phyloP scores from a whole-genome alignment of 352 stramenopile genomes.

The Pythium utonaiense region DNA sequence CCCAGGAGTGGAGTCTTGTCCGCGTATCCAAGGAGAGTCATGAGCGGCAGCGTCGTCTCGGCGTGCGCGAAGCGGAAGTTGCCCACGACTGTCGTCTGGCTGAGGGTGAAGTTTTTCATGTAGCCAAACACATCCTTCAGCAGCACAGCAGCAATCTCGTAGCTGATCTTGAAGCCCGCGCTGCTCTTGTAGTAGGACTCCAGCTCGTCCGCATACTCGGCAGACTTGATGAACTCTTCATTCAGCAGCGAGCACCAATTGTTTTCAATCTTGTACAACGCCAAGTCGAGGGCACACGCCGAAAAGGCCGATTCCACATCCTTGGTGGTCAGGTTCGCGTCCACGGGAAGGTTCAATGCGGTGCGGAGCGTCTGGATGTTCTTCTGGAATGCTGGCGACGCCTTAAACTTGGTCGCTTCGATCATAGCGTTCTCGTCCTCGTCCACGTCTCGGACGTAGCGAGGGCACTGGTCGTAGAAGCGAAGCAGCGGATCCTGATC shows the following conservation, averaged over 20 bases:
- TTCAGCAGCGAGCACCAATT: conserved; percentile 26
- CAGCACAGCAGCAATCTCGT: conserved; percentile 25
- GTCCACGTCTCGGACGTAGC: conserved; percentile 48
- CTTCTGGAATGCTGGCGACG: conserved; percentile 9
- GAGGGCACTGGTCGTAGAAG: conserved; percentile 58
- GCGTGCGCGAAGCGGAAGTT: conserved; percentile 28
- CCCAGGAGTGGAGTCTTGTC: conserved; percentile 19
- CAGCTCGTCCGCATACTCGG: conserved; percentile 24
- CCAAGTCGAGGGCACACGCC: conserved; percentile 16
- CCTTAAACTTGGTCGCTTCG: conserved; percentile 13
- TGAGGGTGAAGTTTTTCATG: conserved; percentile 19
- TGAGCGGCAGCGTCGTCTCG: conserved; percentile 23
- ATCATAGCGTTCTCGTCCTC: conserved; percentile 28
- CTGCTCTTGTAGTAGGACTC: conserved; percentile 19
- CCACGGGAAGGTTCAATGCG: conserved; percentile 10
- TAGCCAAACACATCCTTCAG: conserved; percentile 20
- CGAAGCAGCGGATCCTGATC: conserved; percentile 49
- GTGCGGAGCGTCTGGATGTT: conserved; percentile 12
- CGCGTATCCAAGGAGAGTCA: conserved; percentile 24
- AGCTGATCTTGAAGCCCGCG: conserved; percentile 22
- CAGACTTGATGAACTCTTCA: conserved; percentile 17
- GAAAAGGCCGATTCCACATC: conserved; percentile 18
- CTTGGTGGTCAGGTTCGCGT: conserved; percentile 10
- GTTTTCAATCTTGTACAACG: conserved; percentile 15
- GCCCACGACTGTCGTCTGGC: conserved; percentile 15